Evolutionary conservation across 1,284 basidiomycete species (phyloP), one percentile per base, ranked within the genome.

Genomic region (Hemileia vastatrix): DNA sequence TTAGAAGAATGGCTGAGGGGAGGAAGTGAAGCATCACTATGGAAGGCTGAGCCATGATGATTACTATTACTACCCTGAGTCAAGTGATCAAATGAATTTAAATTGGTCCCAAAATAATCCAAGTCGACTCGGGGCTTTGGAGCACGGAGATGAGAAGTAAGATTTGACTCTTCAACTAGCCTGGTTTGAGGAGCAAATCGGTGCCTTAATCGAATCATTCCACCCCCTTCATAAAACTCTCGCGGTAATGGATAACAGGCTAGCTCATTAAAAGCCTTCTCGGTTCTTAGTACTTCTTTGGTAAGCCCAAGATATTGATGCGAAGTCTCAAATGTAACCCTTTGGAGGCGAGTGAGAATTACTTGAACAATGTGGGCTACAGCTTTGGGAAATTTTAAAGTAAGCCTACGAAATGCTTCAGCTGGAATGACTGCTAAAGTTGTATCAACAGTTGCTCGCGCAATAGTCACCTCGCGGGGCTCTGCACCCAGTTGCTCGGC

Each of bases 361-460:
- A 96, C 92, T 82, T 94, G 91, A 1, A 99, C 93, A 64, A 99
- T 95, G 72, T 97, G 91, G 1, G 93, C 92, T 19, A 91, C 90
- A 0, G 95, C 91, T 71, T 96, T 96, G 0, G 94, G 94, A 71
- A 88, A 96, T 74, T 94, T 92, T 76, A 91, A 89, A 0, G 93
- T 97, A 27, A 82, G 79, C 50, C 90, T 80, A 66, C 86, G 83
- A 78, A 99, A 99, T 3, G 94, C 95, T 74, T 96, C 91, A 1
- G 94, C 93, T 3, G 94, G 95, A 60, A 99, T 97, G 13, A 98
- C 94, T n/a, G 94, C 95, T 6, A 99, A 79, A 0, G 94, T 97
- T 3, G 90, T 91, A 73, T 99, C 94, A 59, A 89, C 87, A 1
- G 86, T 87, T 2, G 94, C 95, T 31, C 93, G 81, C 11, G 92